Percentiles rank a stretch among this genome's conserved stretches.
phyloP scores from a whole-genome alignment of 768 basidiomycete species.

The Collybiopsis confluens region DNA sequence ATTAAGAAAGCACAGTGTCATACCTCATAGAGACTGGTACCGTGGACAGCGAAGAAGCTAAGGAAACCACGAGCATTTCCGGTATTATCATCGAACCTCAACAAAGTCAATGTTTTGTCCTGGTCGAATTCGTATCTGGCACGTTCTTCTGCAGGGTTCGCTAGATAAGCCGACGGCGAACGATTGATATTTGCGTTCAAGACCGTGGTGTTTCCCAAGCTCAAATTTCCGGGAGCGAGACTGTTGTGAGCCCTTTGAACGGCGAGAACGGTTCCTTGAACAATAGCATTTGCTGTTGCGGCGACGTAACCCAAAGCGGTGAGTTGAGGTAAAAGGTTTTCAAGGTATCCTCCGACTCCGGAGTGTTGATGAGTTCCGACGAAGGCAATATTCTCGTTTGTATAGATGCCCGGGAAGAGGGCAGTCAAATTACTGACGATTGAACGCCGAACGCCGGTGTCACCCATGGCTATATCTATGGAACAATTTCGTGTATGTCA shows the following conservation, averaged over 20 bases:
- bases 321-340: slow-evolving; percentile 74
- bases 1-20: background rate
- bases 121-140: slow-evolving; percentile 65
- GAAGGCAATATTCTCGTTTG: slow-evolving; percentile 68
- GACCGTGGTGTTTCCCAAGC: slow-evolving; percentile 66
- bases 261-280: slow-evolving; percentile 64
- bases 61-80: slow-evolving; percentile 64
- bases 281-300: slow-evolving; percentile 68
- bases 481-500: too few relatives aligned
- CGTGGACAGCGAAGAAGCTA: slow-evolving; percentile 77
- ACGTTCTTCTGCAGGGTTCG: slow-evolving; percentile 69
- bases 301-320: slow-evolving; percentile 72
- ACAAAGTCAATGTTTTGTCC: slow-evolving; percentile 68
- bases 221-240: slow-evolving; percentile 55
- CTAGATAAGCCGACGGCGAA: slow-evolving; percentile 71
- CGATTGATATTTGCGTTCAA: slow-evolving; percentile 69
- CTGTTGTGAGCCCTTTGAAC: slow-evolving; percentile 63
- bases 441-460: slow-evolving; percentile 67
- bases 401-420: slow-evolving; percentile 62
- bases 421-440: slow-evolving; percentile 56
- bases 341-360: slow-evolving; percentile 76
- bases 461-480: slow-evolving; percentile 86
- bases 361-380: slow-evolving; percentile 73
- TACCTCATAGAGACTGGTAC: slow-evolving; percentile 76
- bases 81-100: slow-evolving; percentile 56